Evolutionary conservation across 371 early-diverging fungal genomes (phyloP).

Genomic region (Apophysomyces trapeziformis): DNA sequence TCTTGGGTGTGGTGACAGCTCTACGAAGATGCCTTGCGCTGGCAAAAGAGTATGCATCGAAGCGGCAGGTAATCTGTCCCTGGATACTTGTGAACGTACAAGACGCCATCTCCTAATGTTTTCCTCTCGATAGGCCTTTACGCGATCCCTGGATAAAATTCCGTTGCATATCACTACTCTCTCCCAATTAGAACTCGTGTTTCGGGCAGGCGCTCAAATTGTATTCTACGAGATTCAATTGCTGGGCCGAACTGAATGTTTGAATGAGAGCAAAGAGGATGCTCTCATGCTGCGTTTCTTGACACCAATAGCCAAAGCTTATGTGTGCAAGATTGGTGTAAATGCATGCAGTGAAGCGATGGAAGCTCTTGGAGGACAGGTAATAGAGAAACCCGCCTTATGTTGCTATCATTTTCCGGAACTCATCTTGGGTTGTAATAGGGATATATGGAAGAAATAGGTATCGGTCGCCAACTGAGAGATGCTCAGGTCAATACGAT

Average conservation of each 20-base stretch:
- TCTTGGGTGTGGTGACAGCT: constrained; percentile 49
- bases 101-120: background rate
- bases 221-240: constrained; percentile 59
- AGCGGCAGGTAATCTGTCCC: constrained; percentile 47
- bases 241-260: constrained; percentile 58
- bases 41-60: constrained; percentile 65
- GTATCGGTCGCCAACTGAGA: constrained; percentile 61
- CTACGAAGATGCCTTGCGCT: constrained; percentile 55
- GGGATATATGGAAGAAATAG: constrained; percentile 76
- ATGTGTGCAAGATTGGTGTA: constrained; percentile 54
- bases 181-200: constrained; percentile 54
- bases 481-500: constrained; percentile 72
- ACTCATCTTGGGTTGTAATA: constrained; percentile 1
- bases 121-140: constrained; percentile 26
- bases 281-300: constrained; percentile 58
- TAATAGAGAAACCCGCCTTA: background rate
- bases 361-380: constrained; percentile 74
- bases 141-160: constrained; percentile 44
- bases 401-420: background rate
- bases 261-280: constrained; percentile 26
- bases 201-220: constrained; percentile 58
- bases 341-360: constrained; percentile 57
- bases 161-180: constrained; percentile 68
- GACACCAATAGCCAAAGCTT: constrained; percentile 71
- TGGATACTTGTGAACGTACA: background rate